phyloP scores from a whole-genome alignment of 768 basidiomycete species.

The Postia placenta region DNA sequence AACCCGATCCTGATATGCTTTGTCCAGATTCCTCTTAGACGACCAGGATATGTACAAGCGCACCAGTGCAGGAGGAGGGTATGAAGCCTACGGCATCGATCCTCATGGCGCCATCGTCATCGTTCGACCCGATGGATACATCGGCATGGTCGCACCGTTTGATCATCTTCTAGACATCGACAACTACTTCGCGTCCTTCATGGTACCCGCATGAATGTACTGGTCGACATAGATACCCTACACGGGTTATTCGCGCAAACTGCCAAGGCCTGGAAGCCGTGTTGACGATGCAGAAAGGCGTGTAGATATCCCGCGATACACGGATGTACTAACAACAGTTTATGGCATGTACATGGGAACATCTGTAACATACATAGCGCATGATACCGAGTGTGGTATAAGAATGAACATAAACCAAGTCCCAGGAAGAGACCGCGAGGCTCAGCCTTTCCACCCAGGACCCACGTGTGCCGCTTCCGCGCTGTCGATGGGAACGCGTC shows the following conservation, averaged over 20 bases:
- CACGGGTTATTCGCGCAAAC: background rate
- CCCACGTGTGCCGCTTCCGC: constrained; percentile 49
- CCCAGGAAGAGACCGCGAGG: background rate
- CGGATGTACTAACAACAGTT: background rate
- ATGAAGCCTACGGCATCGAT: constrained; percentile 48
- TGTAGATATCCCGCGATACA: background rate
- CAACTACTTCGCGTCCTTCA: constrained; percentile 44
- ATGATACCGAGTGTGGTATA: background rate
- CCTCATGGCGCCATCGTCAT: constrained; percentile 42
- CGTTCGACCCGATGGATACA: constrained; percentile 62
- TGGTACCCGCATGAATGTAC: constrained; percentile 12
- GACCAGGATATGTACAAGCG: constrained; percentile 39
- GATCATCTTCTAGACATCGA: constrained; percentile 31
- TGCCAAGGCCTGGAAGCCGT: background rate
- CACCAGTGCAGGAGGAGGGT: constrained; percentile 49
- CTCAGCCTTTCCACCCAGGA: constrained; percentile 45
- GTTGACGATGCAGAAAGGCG: background rate
- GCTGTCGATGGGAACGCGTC: constrained; percentile 64
- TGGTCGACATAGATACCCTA: background rate
- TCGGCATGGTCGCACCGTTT: constrained; percentile 51
- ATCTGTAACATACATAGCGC: background rate
- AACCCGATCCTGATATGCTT: background rate
- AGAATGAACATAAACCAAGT: background rate
- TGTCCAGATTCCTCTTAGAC: constrained; percentile 51
- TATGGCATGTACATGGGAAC: too few species aligned